Conservation (phyloP, 768 basidiomycete genomes). For the Astraeus odoratus region DNA sequence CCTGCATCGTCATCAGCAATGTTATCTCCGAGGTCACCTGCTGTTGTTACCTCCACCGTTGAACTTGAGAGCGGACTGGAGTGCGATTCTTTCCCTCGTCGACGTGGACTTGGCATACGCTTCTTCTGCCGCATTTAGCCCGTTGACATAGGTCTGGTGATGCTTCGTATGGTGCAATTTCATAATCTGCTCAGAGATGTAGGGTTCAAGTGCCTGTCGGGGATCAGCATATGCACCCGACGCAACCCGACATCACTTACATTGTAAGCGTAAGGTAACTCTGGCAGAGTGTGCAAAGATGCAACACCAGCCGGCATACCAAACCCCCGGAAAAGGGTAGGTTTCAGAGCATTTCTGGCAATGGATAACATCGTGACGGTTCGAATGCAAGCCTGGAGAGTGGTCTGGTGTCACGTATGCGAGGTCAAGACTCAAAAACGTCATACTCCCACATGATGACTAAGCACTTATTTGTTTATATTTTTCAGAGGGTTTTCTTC, state of each 20-base stretch:
- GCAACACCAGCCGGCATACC: constrained; percentile 35
- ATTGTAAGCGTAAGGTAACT: constrained; percentile 75
- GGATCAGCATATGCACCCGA: not conserved
- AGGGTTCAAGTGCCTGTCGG: constrained; percentile 78
- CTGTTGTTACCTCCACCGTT: constrained; percentile 76
- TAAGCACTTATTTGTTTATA: no score
- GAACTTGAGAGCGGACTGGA: constrained; percentile 93
- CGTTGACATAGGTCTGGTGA: constrained; percentile 90
- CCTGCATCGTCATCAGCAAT: constrained; percentile 33
- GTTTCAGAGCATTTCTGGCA: constrained; percentile 37
- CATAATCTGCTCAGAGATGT: constrained; percentile 92
- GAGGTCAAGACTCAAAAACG: not conserved
- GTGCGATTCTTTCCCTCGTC: constrained; percentile 68
- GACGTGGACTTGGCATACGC: constrained; percentile 60
- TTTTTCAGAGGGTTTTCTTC: no score
- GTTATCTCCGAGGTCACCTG: not conserved
- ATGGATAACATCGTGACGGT: constrained; percentile 41
- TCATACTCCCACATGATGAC: constrained; percentile 1
- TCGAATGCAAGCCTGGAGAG: constrained; percentile 4
- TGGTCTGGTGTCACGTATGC: not conserved
- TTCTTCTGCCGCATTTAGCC: constrained; percentile 89
- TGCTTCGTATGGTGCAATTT: constrained; percentile 88
- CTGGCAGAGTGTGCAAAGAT: constrained; percentile 65
- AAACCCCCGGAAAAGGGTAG: constrained; percentile 40
- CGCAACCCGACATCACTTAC: constrained; percentile 32